Base-by-base conservation (phyloP, 106 monocot species). In the Posidonia australis region DNA sequence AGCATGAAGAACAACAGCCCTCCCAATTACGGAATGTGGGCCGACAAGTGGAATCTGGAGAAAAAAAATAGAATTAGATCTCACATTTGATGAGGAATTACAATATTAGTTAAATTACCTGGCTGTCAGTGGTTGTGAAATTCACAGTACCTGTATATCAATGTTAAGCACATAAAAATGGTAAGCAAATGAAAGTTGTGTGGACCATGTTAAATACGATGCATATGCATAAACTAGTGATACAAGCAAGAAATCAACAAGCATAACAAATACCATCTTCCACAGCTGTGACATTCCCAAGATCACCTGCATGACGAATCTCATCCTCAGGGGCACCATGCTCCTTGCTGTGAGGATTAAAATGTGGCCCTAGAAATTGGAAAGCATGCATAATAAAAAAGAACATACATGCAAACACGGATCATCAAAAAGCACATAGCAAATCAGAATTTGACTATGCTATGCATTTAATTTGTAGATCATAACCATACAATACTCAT, bases 1-100 rank as follows among this genome's bases (percentile, higher is more conserved):
- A 53, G 93, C 85, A 89, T 93, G 93, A 66, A 93, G 88, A 71
- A 93, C 93, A 64, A 93, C 83, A 70, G 88, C 93, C 47, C 93
- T 89, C 36, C 93, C 88, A 59, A 89, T 54, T 43, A 93, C 79
- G 1, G 88, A 85, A 66, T 81, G 65, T 54, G 84, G 70, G 58
- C 93, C 88, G 54, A 67, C 68, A 11, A 93, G 79, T 2, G 81
- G 85, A 58, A 93, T 89, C 93, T 93, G 70, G 13, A 56, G 41
- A 62, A 20, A 16, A 44, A 11, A 14, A 18, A 43, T 0, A 32
- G 31, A 48, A 51, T 14, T 5, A 51, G 22, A 57, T 32, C 1
- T 16, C 36, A 36, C 36, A 36, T 36, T 4, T 7, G 7, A 36
- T 36, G 7, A 7, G 36, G 36, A 36, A 36, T 36, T 36, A 4